Conservation (phyloP, 495 filamentous ascomycete genomes). For the Daldinia vernicosa region DNA sequence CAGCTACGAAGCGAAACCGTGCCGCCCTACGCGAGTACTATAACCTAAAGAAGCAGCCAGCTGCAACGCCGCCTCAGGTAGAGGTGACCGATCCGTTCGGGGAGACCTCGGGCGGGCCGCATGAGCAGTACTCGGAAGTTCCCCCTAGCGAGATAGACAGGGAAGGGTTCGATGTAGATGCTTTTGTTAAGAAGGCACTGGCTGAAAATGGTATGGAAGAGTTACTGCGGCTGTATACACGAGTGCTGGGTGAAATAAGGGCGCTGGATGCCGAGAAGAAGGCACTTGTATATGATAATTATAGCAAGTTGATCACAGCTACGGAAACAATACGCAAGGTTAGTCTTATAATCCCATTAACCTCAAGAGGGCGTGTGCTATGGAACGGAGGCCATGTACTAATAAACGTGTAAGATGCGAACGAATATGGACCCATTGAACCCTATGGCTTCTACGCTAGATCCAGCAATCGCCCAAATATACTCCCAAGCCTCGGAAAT, state of each 20-base stretch:
- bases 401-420: constrained; percentile 62
- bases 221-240: constrained; percentile 69
- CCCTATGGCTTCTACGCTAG: constrained; percentile 74
- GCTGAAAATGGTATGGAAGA: constrained; percentile 70
- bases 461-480: constrained; percentile 80
- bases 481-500: constrained; percentile 78
- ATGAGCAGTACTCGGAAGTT: constrained; percentile 48
- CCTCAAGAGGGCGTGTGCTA: background rate
- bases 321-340: constrained; percentile 91
- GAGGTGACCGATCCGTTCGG: constrained; percentile 51
- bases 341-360: constrained; percentile 28
- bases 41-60: constrained; percentile 69
- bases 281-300: constrained; percentile 97
- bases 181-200: constrained; percentile 72
- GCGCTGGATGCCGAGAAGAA: constrained; percentile 95
- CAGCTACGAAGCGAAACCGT: constrained; percentile 59
- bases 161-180: constrained; percentile 61
- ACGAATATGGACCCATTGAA: constrained; percentile 77
- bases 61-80: constrained; percentile 48
- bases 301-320: constrained; percentile 91
- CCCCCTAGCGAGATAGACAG: constrained; percentile 64
- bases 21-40: constrained; percentile 94
- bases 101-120: constrained; percentile 25
- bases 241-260: constrained; percentile 78
- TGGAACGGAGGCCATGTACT: constrained; percentile 3